Evolutionary conservation across 2,329 filamentous ascomycete species (phyloP).

Genomic region (Aspergillus unguis): DNA sequence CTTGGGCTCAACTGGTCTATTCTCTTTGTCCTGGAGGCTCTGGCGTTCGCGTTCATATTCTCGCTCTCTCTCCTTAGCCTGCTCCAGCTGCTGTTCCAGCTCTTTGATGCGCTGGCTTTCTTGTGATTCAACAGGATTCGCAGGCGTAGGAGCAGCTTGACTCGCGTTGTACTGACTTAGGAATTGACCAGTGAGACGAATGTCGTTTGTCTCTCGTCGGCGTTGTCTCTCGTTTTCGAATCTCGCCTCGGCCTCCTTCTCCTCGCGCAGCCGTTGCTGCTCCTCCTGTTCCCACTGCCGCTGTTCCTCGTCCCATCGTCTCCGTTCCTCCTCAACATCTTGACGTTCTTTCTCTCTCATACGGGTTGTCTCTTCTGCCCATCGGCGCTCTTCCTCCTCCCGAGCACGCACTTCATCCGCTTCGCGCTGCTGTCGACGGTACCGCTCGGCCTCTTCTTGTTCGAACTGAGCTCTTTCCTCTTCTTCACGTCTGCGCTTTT

Average conservation of each 20-base stretch:
- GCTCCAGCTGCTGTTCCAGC: constrained; percentile 69
- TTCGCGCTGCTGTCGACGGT: constrained; percentile 47
- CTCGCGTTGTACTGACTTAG: constrained; percentile 82
- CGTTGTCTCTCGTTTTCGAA: constrained; percentile 65
- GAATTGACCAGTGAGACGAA: constrained; percentile 74
- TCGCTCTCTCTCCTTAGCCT: constrained; percentile 64
- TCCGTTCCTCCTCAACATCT: constrained; percentile 47
- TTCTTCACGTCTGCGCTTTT: constrained; percentile 62
- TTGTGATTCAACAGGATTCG: constrained; percentile 45
- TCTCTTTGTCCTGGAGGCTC: constrained; percentile 38
- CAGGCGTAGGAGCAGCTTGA: constrained; percentile 46
- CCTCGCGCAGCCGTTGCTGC: constrained; percentile 66
- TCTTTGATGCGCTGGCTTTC: constrained; percentile 72
- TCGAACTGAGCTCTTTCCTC: constrained; percentile 51
- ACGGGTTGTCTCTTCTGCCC: constrained; percentile 46
- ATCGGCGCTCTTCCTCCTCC: constrained; percentile 45
- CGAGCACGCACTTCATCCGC: constrained; percentile 48
- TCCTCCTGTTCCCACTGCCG: constrained; percentile 74
- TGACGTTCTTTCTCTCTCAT: constrained; percentile 51
- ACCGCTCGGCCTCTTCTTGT: constrained; percentile 53
- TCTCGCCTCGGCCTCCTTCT: constrained; percentile 67
- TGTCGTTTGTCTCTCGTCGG: constrained; percentile 60
- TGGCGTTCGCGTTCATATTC: constrained; percentile 62
- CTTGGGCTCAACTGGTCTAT: constrained; percentile 22
- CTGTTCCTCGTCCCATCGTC: constrained; percentile 52